Percentiles rank a stretch among this genome's conserved stretches.
These are phyloP conservation scores for Pistacia integerrima DNA, from an alignment of 345 rosid genomes.

Conservation along the genomic window DNA sequence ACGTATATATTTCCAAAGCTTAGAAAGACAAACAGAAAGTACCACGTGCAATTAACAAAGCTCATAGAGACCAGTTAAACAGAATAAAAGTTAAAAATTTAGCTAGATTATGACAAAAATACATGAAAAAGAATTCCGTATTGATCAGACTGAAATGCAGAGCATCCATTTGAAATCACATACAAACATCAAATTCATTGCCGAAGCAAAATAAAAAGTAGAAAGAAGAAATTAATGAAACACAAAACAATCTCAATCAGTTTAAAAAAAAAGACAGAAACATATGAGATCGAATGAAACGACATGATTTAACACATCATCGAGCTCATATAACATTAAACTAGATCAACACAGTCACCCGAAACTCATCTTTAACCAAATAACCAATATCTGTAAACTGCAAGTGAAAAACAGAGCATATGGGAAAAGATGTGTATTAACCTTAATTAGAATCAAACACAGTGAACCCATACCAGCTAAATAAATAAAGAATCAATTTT, in stretches of 20 bases:
- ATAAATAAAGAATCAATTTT: neutral
- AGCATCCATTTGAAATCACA: constrained; percentile 11
- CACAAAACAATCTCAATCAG: neutral
- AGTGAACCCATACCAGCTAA: constrained; percentile 9
- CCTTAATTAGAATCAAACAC: constrained; percentile 14
- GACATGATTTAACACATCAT: neutral
- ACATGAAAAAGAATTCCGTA: neutral
- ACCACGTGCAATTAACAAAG: constrained; percentile 6
- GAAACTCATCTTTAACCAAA: too few relatives aligned
- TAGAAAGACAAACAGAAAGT: constrained; percentile 16
- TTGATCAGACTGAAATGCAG: neutral
- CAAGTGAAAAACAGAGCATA: neutral
- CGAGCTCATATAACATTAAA: neutral
- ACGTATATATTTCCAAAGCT: constrained; percentile 5
- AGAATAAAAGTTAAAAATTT: neutral
- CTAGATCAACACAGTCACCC: too few relatives aligned
- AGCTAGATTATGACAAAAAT: neutral
- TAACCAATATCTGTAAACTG: too few relatives aligned
- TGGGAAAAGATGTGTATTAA: neutral
- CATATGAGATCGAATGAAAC: neutral
- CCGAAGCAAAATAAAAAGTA: neutral
- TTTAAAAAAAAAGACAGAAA: neutral
- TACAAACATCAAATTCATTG: neutral
- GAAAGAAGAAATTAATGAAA: neutral
- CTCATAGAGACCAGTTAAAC: neutral